Evolutionary conservation across 1,284 basidiomycete species (phyloP).

Genomic region (Trichosporon ovoides): DNA sequence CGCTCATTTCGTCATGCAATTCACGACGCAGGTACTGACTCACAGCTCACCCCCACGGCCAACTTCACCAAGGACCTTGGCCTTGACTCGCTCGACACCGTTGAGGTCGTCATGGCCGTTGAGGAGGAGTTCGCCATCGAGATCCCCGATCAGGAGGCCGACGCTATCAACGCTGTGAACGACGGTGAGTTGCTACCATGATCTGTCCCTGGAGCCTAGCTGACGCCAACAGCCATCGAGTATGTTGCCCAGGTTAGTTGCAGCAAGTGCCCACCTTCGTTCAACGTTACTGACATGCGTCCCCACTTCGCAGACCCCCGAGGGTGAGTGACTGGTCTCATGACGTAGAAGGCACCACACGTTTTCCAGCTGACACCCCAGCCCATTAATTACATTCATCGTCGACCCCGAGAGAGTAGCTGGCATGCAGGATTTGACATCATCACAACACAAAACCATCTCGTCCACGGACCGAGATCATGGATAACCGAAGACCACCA

Average conservation of each 20-base stretch:
- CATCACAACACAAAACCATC: neutral
- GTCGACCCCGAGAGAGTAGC: slow-evolving; percentile 19
- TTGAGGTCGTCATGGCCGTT: slow-evolving; percentile 99
- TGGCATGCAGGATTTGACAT: slow-evolving; percentile 27
- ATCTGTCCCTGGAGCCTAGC: neutral
- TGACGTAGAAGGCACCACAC: slow-evolving; percentile 1
- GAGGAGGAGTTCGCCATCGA: slow-evolving; percentile 76
- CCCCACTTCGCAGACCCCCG: slow-evolving; percentile 38
- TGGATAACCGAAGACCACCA: neutral
- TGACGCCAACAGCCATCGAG: slow-evolving; percentile 69
- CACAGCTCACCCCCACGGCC: slow-evolving; percentile 66
- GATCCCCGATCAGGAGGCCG: slow-evolving; percentile 98
- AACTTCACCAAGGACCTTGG: slow-evolving; percentile 85
- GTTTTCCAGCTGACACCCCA: slow-evolving; percentile 17
- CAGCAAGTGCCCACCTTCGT: neutral
- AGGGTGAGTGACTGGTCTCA: slow-evolving; percentile 36
- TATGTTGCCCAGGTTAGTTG: slow-evolving; percentile 73
- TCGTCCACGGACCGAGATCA: too few relatives aligned
- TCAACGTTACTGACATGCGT: slow-evolving; percentile 14
- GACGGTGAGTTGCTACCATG: slow-evolving; percentile 61
- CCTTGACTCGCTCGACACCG: slow-evolving; percentile 93
- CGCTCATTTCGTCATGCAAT: neutral
- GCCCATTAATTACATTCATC: slow-evolving; percentile 26
- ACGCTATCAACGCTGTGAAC: slow-evolving; percentile 89
- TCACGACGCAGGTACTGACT: neutral